Evolutionary conservation across 148 eudicot species (phyloP), one percentile per base, ranked within the genome.

Genomic region (Nyssa sinensis): DNA sequence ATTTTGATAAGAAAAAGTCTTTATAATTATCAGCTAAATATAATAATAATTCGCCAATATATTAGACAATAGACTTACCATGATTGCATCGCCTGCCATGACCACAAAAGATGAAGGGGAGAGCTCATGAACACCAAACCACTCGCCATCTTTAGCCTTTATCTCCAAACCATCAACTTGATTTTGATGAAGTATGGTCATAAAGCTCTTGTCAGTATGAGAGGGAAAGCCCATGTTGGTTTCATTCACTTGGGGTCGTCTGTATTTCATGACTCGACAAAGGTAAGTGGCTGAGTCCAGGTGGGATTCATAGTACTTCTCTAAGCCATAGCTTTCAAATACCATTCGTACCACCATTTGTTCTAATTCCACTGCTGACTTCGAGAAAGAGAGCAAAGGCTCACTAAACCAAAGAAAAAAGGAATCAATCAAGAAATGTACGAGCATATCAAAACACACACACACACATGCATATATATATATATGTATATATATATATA

Each of bases 41-140:
- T n/a, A n/a, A n/a, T n/a, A n/a, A n/a, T n/a, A n/a, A n/a, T n/a
- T n/a, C n/a, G n/a, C n/a, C n/a, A n/a, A n/a, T n/a, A n/a, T n/a
- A n/a, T n/a, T n/a, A n/a, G 59, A n/a, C 21, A n/a, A 69, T 25
- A 6, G 12, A 73, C 84, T 32, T 28, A 85, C 88, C 88, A 85
- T 67, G 72, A 78, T 81, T 19, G 82, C 88, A 55, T 85, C 88
- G 6, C 86, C 88, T 1, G 88, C 85, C 88, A 85, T 85, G 58
- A 85, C 86, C 3, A 85, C 81, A 49, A 80, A 68, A n/a, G 88
- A 82, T 21, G 86, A 80, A 75, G 86, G 86, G 7, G 78, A 51
- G 49, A 80, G 76, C 23, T 77, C 82, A 55, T n/a, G n/a, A n/a
- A 85, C 84, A 27, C 70, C 33, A 65, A 85, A 82, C 84, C 84